Conservation (phyloP, 495 filamentous ascomycete genomes). For the Talaromyces thailandensis region DNA sequence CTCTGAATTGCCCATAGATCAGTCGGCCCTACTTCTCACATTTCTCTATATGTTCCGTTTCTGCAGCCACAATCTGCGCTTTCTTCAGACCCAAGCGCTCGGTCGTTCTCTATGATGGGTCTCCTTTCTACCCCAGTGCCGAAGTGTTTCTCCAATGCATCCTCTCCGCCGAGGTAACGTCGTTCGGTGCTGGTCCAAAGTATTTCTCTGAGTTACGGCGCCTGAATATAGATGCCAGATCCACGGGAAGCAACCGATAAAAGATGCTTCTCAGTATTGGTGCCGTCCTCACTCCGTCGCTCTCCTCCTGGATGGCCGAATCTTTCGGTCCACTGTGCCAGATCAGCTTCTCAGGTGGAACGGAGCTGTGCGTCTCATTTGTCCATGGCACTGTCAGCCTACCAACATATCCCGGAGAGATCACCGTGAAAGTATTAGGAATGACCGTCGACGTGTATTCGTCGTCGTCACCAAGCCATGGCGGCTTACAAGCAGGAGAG, state of each 20-base stretch:
- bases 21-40: not conserved
- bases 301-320: conserved; percentile 71
- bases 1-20: not conserved
- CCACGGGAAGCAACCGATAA: conserved; percentile 48
- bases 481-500: conserved; percentile 46
- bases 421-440: conserved; percentile 55
- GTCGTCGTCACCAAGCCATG: conserved; percentile 35
- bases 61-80: not conserved
- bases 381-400: conserved; percentile 54
- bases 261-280: conserved; percentile 57
- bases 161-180: conserved; percentile 22
- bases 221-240: conserved; percentile 45
- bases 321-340: conserved; percentile 65
- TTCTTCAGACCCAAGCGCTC: not conserved
- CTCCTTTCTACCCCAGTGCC: conserved; percentile 54
- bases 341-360: conserved; percentile 58
- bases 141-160: not conserved
- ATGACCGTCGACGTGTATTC: conserved; percentile 60
- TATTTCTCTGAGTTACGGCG: conserved; percentile 64
- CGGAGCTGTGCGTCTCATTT: conserved; percentile 68
- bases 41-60: not conserved
- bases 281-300: conserved; percentile 65
- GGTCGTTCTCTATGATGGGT: conserved; percentile 62
- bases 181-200: conserved; percentile 60
- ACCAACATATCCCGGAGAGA: conserved; percentile 64